These are phyloP conservation scores for Avena insularis DNA, from an alignment of 176 grass and related monocot species.

Conservation along the genomic window DNA sequence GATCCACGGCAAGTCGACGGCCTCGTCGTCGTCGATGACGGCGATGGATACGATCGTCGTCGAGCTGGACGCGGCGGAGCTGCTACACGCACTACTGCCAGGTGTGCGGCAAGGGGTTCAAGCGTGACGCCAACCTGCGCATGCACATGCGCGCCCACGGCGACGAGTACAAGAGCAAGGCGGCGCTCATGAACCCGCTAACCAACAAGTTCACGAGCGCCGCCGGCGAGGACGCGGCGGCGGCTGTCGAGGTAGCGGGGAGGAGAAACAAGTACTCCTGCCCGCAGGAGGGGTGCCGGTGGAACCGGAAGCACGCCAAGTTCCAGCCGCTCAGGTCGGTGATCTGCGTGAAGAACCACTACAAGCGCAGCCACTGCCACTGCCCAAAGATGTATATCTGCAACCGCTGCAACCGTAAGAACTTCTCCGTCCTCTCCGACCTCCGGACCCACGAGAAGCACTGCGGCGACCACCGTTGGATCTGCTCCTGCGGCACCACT, in stretches of 20 bases:
- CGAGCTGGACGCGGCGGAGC: slow-evolving; percentile 72
- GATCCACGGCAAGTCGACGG: background rate
- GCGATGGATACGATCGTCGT: slow-evolving; percentile 52
- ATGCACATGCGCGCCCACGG: slow-evolving; percentile 99
- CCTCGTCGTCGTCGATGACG: background rate
- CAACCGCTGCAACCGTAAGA: slow-evolving; percentile 92
- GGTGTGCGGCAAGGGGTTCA: slow-evolving; percentile 96
- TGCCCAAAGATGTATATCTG: slow-evolving; percentile 98
- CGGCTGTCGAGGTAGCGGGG: background rate
- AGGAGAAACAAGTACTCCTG: slow-evolving; percentile 73
- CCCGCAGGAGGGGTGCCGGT: slow-evolving; percentile 84
- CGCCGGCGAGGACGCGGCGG: background rate
- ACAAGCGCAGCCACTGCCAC: slow-evolving; percentile 96
- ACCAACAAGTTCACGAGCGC: background rate
- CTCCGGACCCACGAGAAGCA: slow-evolving; percentile 96
- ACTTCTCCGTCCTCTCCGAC: slow-evolving; percentile 93
- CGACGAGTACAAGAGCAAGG: slow-evolving; percentile 94
- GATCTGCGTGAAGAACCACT: slow-evolving; percentile 94
- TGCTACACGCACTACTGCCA: slow-evolving; percentile 95
- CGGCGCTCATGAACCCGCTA: slow-evolving; percentile 69
- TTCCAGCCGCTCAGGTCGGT: slow-evolving; percentile 93
- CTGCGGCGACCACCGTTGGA: slow-evolving; percentile 86
- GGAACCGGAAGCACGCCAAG: slow-evolving; percentile 82
- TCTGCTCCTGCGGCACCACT: slow-evolving; percentile 87
- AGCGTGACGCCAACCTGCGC: slow-evolving; percentile 95